Evolutionary conservation across 2,329 filamentous ascomycete species (phyloP).

Genomic region (Clarireedia sp.): DNA sequence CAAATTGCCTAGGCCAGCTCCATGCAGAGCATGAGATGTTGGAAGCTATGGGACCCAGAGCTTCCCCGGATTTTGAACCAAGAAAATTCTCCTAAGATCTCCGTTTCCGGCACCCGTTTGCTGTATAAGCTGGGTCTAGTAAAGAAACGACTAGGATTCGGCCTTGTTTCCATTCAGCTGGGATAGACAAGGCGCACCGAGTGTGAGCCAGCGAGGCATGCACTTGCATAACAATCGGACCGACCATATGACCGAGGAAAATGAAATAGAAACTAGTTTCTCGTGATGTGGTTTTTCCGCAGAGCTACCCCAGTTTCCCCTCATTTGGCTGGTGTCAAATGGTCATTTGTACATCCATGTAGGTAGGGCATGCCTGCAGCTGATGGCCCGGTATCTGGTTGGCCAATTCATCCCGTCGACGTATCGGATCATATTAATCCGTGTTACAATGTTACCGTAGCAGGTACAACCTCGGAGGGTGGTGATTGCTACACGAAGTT

Average conservation of each 20-base stretch:
- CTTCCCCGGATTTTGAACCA: conserved; percentile 3
- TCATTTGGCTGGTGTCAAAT: conserved; percentile 5
- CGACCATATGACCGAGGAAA: conserved; percentile 1
- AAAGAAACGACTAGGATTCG: neutral
- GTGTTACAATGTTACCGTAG: no score
- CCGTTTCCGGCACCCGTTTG: neutral
- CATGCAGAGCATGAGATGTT: neutral
- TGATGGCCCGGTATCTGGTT: no score
- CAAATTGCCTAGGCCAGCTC: neutral
- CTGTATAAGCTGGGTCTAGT: neutral
- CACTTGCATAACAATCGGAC: conserved; percentile 5
- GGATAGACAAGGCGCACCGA: neutral
- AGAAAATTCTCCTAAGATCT: neutral
- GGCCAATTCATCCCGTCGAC: no score
- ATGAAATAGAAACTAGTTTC: neutral
- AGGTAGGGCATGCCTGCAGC: neutral
- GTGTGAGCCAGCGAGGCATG: neutral
- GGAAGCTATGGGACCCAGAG: neutral
- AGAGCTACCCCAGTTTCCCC: conserved; percentile 1
- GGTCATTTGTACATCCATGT: conserved; percentile 3
- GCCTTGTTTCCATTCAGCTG: neutral
- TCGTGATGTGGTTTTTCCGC: neutral
- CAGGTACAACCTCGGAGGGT: no score
- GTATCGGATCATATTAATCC: no score
- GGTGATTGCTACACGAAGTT: no score